Evolutionary conservation across 495 filamentous ascomycete genomes (phyloP).

Genomic region (Parathielavia appendiculata): DNA sequence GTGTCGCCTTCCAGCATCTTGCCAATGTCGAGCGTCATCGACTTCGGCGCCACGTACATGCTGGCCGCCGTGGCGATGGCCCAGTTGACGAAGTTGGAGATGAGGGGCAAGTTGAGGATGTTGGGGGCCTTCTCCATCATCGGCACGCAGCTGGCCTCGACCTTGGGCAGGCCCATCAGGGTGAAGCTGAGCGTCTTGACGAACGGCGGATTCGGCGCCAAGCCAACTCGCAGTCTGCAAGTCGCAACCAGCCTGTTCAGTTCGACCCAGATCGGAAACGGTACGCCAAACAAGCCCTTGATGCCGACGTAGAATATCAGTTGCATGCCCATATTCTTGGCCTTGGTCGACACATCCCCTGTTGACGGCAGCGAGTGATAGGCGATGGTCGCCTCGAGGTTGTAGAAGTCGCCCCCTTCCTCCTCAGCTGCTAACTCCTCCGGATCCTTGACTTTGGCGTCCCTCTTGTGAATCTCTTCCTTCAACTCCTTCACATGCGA

Average conservation of each 20-base stretch:
- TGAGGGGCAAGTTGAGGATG: constrained; percentile 83
- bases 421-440: constrained; percentile 85
- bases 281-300: constrained; percentile 80
- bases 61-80: constrained; percentile 81
- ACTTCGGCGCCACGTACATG: constrained; percentile 96
- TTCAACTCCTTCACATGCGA: constrained; percentile 73
- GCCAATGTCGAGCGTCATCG: constrained; percentile 83
- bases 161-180: constrained; percentile 85
- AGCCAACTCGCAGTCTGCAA: constrained; percentile 70
- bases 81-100: constrained; percentile 95
- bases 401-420: constrained; percentile 90
- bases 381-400: constrained; percentile 86
- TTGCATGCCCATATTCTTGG: constrained; percentile 92
- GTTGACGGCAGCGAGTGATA: constrained; percentile 80
- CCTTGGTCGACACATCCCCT: constrained; percentile 65
- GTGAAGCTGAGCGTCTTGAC: constrained; percentile 89
- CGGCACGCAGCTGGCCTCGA: constrained; percentile 84
- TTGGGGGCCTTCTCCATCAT: constrained; percentile 87
- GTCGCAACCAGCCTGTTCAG: constrained; percentile 82
- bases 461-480: constrained; percentile 66
- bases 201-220: constrained; percentile 87
- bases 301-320: constrained; percentile 89
- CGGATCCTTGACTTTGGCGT: constrained; percentile 74
- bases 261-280: constrained; percentile 84
- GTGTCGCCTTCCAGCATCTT: constrained; percentile 87